Base-by-base conservation (phyloP, 345 rosid genomes). In the Aquilaria sinensis region DNA sequence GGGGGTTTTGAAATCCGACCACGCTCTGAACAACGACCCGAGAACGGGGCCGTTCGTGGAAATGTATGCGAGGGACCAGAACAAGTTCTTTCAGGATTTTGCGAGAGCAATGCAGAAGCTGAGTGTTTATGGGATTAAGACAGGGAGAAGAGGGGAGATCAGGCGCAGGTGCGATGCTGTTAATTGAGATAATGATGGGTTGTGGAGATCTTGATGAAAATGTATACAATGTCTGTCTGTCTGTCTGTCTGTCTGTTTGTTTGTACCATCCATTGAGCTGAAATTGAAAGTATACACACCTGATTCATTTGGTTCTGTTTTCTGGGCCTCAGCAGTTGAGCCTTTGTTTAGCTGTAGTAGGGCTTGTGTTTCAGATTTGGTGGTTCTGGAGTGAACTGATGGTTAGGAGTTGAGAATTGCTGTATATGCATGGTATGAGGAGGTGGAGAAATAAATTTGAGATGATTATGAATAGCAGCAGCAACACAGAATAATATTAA, bases 61-160 rank as follows among this genome's bases (percentile, higher is more conserved):
- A 57, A 48, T 81, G 64, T 93, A 93, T 68, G 97, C 88, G 1
- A 77, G 51, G 8, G 81, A 86, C 69, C 83, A 93, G 74, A 72
- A 61, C 64, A 72, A 31, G 60, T 93, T 90, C 71, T 90, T 93
- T 56, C 62, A 69, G 31, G 97, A 82, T 51, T 93, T 93, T 63
- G 89, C 76, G 8, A 66, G 10, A 50, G 97, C 96, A 13, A 90
- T 93, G 92, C 84, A 82, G 79, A 90, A 90, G 84, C 80, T 90
- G 29, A 88, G 96, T 56, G 74, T 85, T 7, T 69, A 72, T 51
- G 94, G 97, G 58, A 59, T 93, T 33, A 67, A 75, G 78, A 90
- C 96, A 9, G 99, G 97, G 32, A 74, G 96, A 48, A 75, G 77
- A 56, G 98, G 98, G 6, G 99, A 93, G 84, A 83, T 90, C 71